These are phyloP conservation scores for Lippia alba DNA, from an alignment of 305 asterid genomes.

Conservation along the genomic window DNA sequence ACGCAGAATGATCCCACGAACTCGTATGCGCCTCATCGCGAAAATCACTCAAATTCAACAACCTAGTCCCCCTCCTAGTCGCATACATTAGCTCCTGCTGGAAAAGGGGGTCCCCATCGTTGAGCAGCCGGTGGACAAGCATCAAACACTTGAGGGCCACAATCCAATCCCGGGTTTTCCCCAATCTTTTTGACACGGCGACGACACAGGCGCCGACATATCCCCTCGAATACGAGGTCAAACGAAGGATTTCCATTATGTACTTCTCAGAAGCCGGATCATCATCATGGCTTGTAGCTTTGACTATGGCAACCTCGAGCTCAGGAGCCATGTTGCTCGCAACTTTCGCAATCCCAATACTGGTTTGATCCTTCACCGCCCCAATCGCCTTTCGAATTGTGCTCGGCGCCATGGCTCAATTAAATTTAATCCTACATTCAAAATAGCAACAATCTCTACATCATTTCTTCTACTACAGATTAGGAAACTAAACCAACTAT, in stretches of 20 bases:
- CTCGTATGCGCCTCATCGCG: constrained; percentile 89
- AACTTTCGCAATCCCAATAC: constrained; percentile 83
- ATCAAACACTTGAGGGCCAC: constrained; percentile 86
- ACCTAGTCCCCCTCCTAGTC: constrained; percentile 74
- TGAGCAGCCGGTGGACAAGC: constrained; percentile 72
- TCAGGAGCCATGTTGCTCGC: constrained; percentile 86
- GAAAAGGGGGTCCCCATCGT: constrained; percentile 66
- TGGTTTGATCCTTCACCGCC: constrained; percentile 90
- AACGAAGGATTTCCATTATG: constrained; percentile 65
- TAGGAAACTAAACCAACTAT: no score
- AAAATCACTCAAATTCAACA: constrained; percentile 78
- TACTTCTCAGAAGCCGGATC: constrained; percentile 86
- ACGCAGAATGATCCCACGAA: constrained; percentile 90
- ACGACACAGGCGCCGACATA: constrained; percentile 75
- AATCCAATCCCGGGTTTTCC: constrained; percentile 89
- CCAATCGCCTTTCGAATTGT: constrained; percentile 89
- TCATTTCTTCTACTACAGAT: neutral
- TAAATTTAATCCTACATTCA: constrained; percentile 19
- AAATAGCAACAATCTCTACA: constrained; percentile 5
- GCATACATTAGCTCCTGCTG: constrained; percentile 80
- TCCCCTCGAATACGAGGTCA: constrained; percentile 70
- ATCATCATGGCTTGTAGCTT: constrained; percentile 88
- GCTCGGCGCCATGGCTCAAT: constrained; percentile 69
- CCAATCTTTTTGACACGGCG: constrained; percentile 60
- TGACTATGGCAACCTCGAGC: constrained; percentile 81